Evolutionary conservation across 176 grass and related monocot species (phyloP).

Genomic region (Hsuehochloa calcarea): DNA sequence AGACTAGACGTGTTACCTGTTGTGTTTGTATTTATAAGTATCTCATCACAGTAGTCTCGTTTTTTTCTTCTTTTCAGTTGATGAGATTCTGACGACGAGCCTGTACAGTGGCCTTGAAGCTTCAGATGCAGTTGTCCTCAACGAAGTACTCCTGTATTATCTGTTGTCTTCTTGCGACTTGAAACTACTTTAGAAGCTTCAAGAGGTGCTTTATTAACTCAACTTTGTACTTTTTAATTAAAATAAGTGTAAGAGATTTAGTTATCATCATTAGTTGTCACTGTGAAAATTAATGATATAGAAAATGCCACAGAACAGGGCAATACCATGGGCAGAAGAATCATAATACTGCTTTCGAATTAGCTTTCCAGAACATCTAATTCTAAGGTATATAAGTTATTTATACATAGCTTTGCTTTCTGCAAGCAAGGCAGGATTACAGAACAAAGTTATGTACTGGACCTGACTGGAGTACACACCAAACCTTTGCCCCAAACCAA

Average conservation of each 20-base stretch:
- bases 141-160: neutral
- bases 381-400: neutral
- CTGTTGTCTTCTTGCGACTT: neutral
- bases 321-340: neutral
- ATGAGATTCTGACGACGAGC: neutral
- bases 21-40: neutral
- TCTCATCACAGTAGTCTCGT: neutral
- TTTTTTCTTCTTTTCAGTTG: neutral
- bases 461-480: neutral
- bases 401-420: neutral
- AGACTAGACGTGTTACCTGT: neutral
- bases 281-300: neutral
- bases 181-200: neutral
- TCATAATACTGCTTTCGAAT: neutral
- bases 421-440: neutral
- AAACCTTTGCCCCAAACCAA: neutral
- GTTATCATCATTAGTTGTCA: neutral
- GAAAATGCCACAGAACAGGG: neutral
- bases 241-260: neutral
- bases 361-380: conserved; percentile 3
- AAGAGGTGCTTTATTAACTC: neutral
- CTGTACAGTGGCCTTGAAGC: neutral
- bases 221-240: neutral
- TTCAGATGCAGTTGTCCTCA: neutral
- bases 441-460: neutral